A percentile compares a stretch with the other conserved stretches of the same genome.
These are phyloP conservation scores for Nemania serpens DNA, from an alignment of 2,329 filamentous ascomycete genomes.

Conservation along the genomic window DNA sequence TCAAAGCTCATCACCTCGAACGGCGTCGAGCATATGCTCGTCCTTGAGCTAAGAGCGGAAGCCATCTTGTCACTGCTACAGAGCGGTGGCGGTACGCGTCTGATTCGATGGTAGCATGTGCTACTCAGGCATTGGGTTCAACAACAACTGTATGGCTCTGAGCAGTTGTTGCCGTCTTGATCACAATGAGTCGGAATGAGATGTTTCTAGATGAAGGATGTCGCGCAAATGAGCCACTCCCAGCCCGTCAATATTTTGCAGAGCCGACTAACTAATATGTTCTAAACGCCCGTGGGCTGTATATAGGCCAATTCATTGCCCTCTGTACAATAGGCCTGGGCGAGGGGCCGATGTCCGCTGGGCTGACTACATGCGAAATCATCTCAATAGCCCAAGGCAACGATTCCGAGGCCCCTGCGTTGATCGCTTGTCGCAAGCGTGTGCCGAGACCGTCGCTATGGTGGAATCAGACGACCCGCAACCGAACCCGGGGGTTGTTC, in stretches of 20 bases:
- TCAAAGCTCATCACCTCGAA: conserved; percentile 4
- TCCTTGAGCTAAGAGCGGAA: neutral
- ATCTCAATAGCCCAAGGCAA: neutral
- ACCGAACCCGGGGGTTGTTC: neutral
- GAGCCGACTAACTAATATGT: no score
- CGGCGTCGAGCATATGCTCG: conserved; percentile 1
- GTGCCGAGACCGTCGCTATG: neutral
- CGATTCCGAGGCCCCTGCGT: neutral
- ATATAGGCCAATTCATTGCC: no score
- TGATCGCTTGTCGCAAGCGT: neutral
- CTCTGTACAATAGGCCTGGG: no score
- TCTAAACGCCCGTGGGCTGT: no score
- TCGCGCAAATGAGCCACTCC: no score
- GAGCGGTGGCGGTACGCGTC: no score
- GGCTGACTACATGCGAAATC: neutral
- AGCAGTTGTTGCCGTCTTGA: no score
- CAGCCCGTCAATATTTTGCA: no score
- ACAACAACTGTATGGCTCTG: no score
- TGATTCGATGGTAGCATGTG: neutral
- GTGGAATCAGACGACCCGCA: neutral
- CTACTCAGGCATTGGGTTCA: neutral
- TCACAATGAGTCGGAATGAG: no score
- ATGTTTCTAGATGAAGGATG: no score
- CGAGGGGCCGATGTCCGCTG: neutral
- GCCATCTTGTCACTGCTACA: neutral